These are phyloP conservation scores for Durotheca rogersii DNA, from an alignment of 495 filamentous ascomycete species.

Conservation along the genomic window DNA sequence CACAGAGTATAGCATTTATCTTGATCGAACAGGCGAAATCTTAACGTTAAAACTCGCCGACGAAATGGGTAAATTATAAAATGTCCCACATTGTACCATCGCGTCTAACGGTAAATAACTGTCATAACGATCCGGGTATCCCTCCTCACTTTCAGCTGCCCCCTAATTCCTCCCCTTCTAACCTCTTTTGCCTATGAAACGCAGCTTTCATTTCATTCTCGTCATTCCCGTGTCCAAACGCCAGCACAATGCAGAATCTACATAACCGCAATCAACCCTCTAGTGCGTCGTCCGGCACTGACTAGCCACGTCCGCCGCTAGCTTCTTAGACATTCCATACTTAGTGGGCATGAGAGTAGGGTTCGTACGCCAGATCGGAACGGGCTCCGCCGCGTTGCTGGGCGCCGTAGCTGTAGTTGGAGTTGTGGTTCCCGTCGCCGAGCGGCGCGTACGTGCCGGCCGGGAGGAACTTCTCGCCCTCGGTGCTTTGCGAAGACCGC, in stretches of 20 bases:
- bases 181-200: conserved; percentile 1
- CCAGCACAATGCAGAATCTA: conserved; percentile 33
- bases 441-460: conserved; percentile 48
- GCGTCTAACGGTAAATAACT: too few species aligned
- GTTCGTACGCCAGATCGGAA: conserved; percentile 54
- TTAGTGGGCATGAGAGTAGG: conserved; percentile 52
- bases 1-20: too few species aligned
- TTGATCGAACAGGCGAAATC: too few species aligned
- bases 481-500: conserved; percentile 13
- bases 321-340: background rate
- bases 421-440: conserved; percentile 37
- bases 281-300: background rate
- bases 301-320: background rate
- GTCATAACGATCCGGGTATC: conserved; percentile 26
- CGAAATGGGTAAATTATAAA: too few species aligned
- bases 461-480: conserved; percentile 51
- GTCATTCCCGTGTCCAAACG: conserved; percentile 34
- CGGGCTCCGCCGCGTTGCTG: conserved; percentile 34
- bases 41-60: too few species aligned
- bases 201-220: conserved; percentile 25
- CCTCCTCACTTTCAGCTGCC: background rate
- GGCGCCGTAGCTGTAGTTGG: conserved; percentile 40
- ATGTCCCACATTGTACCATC: too few species aligned
- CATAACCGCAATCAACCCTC: too few species aligned
- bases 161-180: conserved; percentile 12